Evolutionary conservation across 1,139 yeast genomes (phyloP), one percentile per base, ranked within the genome.

Genomic region (Kodamaea plutei): DNA sequence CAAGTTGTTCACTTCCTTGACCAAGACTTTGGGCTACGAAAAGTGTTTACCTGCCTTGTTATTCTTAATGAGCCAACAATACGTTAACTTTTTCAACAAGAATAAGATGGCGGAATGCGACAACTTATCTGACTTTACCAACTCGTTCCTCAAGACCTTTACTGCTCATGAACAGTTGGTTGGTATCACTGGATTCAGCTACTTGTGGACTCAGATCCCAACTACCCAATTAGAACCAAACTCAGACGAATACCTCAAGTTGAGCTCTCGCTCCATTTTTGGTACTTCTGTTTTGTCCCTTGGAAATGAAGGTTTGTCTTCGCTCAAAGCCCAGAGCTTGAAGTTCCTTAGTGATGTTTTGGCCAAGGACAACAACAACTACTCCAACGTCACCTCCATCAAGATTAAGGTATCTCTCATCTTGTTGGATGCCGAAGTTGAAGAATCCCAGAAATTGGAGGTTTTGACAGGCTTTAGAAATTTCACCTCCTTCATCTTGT

Each of bases 41-140:
- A 61, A 68, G 28, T 76, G 95, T 2, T 66, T 89, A 44, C 85
- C 84, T 44, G 67, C 84, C 31, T 71, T 91, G 29, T 58, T 89
- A 43, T 81, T 85, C 48, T 69, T 91, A 46, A 72, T 89, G 47
- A 91, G 94, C 26, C 85, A 77, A 47, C 94, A 85, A 52, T 84
- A 74, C 50, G 73, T 80, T 6, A 65, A 64, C 28, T 68, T 76
- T 27, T 57, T 68, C 28, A 51, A 58, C 20, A 76, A 73, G 46
- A 74, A 76, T 44, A 84, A 79, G 51, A 53, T 64, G 31, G 72
- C 76, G 29, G 96, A 85, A 35, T 74, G 85, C 18, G 70, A 73
- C 39, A 65, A 80, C 2, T 59, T 84, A 27, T 60, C 79, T 35
- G 95, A 84, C 41, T 91, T 91, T 53, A 68, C 83, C 2, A 69